Evolutionary conservation across 352 stramenopile species (phyloP), one percentile per base, ranked within the genome.

Genomic region (Phytophthora megakarya): DNA sequence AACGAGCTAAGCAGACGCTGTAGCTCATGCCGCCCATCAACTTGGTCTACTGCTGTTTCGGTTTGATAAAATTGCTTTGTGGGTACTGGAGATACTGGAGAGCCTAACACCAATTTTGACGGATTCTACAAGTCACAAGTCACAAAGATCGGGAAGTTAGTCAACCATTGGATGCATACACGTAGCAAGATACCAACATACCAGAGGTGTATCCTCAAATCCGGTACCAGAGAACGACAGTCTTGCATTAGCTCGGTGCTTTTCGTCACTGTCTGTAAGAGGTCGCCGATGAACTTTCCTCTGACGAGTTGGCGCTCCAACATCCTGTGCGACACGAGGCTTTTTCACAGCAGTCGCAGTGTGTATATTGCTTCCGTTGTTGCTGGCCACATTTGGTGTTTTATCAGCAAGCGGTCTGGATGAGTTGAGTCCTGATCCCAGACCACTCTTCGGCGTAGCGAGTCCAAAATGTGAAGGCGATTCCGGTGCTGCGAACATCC

Each of bases 1-100:
- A 92, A 92, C 15, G 86, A 86, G 22, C 62, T 76, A 5, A 94
- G 72, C 16, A 94, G 64, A 8, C 76, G 70, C 3, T 88, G 69
- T 15, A 92, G 26, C 28, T 80, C 67, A 67, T 88, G 49, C 15
- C 43, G 61, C 26, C 70, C 48, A 56, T 56, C 44, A 32, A 43
- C 44, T 50, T 61, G 51, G 13, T 52, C 25, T 49, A 51, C 19
- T 7, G 35, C 50, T 52, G 65, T 70, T 37, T 70, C 66, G 42
- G 62, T 60, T 16, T 72, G 65, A 25, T 45, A 64, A 50, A 62
- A 60, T 6, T 45, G 39, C 15, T 47, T 56, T 28, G 47, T 70
- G 16, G 57, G 30, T 10, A 72, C 32, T 10, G 56, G 39, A 48
- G 70, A 67, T 28, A 49, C 67, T 12, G 61, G 52, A 45, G 61